Evolutionary conservation across 768 basidiomycete genomes (phyloP).

Genomic region (Gymnopilus junonius): DNA sequence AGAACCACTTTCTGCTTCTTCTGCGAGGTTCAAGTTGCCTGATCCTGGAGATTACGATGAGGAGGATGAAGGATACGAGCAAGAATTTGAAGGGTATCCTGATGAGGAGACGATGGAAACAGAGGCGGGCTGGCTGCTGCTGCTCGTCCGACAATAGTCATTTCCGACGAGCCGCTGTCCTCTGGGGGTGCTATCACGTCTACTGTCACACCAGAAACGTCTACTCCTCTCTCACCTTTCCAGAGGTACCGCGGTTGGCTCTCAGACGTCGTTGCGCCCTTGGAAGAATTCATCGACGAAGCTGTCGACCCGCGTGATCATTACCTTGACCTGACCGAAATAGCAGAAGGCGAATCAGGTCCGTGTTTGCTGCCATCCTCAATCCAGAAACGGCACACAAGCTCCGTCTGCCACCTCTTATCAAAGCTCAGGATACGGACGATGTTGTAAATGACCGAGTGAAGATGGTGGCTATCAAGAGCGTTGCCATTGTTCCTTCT

Average conservation of each 20-base stretch:
- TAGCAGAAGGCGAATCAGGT: conserved; percentile 87
- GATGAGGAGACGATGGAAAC: conserved; percentile 32
- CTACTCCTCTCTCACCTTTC: conserved; percentile 46
- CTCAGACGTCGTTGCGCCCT: conserved; percentile 58
- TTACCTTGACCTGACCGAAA: conserved; percentile 73
- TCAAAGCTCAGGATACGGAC: conserved; percentile 42
- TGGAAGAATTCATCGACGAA: conserved; percentile 68
- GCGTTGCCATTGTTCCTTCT: conserved; percentile 60
- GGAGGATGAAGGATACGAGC: conserved; percentile 21
- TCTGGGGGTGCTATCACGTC: background rate
- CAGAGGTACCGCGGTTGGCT: conserved; percentile 68
- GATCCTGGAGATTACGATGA: conserved; percentile 14
- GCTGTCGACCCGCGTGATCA: conserved; percentile 62
- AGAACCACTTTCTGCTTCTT: background rate
- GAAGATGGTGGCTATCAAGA: conserved; percentile 77
- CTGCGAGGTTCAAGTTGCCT: background rate
- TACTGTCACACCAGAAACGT: conserved; percentile 25
- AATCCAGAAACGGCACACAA: conserved; percentile 33
- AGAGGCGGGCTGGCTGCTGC: conserved; percentile 15
- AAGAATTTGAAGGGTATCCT: conserved; percentile 23
- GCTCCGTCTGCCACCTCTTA: conserved; percentile 42
- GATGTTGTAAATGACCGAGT: conserved; percentile 36
- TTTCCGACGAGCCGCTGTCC: conserved; percentile 16
- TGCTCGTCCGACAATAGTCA: conserved; percentile 38
- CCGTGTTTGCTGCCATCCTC: conserved; percentile 56